These are phyloP conservation scores for Vitis hybrid DNA, from an alignment of 177 flowering plant species.

Conservation along the genomic window DNA sequence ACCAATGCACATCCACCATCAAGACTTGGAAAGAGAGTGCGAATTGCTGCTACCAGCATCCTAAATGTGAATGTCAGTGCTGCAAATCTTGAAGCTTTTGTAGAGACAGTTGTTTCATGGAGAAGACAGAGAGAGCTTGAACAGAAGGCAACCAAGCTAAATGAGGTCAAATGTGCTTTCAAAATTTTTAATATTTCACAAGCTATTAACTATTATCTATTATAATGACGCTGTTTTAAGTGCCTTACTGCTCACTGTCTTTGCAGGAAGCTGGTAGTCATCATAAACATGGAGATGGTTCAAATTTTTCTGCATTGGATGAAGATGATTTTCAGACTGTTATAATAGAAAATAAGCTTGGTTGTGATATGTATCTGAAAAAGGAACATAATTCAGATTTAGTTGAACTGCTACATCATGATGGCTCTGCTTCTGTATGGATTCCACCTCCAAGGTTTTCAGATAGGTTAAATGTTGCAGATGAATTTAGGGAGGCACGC, in stretches of 20 bases:
- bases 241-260: constrained; percentile 6
- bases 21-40: constrained; percentile 68
- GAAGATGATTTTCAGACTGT: constrained; percentile 87
- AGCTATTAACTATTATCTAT: constrained; percentile 1
- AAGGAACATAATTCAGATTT: constrained; percentile 57
- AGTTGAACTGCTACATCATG: constrained; percentile 54
- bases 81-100: constrained; percentile 74
- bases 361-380: constrained; percentile 81
- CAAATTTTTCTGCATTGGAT: constrained; percentile 78
- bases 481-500: constrained; percentile 67
- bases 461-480: constrained; percentile 67
- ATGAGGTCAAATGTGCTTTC: constrained; percentile 43
- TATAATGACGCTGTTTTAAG: constrained; percentile 4
- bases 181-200: neutral
- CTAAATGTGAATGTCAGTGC: constrained; percentile 85
- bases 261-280: constrained; percentile 55
- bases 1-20: constrained; percentile 38
- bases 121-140: constrained; percentile 76
- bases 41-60: constrained; percentile 81
- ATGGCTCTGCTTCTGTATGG: constrained; percentile 58
- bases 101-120: constrained; percentile 78
- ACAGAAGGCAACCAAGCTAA: constrained; percentile 52
- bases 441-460: constrained; percentile 90
- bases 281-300: constrained; percentile 31
- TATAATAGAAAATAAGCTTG: constrained; percentile 84